A percentile compares a stretch with the other conserved stretches of the same genome.
phyloP scores from a whole-genome alignment of 2,329 filamentous ascomycete species.

The Claviceps pazoutovae region DNA sequence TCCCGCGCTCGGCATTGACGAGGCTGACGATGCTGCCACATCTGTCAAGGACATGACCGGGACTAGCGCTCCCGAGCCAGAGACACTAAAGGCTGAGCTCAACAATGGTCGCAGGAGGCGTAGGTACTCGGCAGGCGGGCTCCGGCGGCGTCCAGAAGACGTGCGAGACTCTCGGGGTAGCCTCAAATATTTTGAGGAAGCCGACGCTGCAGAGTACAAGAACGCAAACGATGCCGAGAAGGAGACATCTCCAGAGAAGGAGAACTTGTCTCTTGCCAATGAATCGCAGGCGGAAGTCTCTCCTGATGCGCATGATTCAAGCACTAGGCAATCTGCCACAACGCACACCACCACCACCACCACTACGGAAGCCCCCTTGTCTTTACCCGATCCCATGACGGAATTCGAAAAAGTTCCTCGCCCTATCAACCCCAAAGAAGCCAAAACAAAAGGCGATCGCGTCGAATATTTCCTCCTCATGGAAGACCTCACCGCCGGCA shows the following conservation, averaged over 20 bases:
- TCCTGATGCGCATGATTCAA: background rate
- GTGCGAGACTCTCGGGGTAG: constrained; percentile 59
- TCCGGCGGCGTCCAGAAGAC: constrained; percentile 59
- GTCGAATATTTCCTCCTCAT: constrained; percentile 88
- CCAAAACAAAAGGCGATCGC: constrained; percentile 40
- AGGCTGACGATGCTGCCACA: constrained; percentile 22
- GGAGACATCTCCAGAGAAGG: background rate
- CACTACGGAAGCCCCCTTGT: constrained; percentile 16
- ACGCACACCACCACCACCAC: constrained; percentile 13
- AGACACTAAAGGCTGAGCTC: constrained; percentile 33
- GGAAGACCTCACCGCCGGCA: constrained; percentile 89
- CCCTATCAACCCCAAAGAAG: constrained; percentile 55
- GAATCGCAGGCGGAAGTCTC: background rate
- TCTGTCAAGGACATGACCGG: constrained; percentile 43
- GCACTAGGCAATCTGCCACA: background rate
- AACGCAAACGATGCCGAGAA: constrained; percentile 8
- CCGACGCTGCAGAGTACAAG: constrained; percentile 69
- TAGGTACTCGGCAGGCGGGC: constrained; percentile 75
- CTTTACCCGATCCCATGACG: constrained; percentile 22
- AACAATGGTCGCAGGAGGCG: constrained; percentile 39
- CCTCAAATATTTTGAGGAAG: constrained; percentile 82
- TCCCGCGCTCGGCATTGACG: constrained; percentile 12
- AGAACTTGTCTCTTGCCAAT: background rate
- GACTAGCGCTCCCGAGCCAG: constrained; percentile 50
- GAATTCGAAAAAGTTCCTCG: constrained; percentile 33